phyloP scores from a whole-genome alignment of 2,329 filamentous ascomycete genomes.

The Alternaria consortialis region DNA sequence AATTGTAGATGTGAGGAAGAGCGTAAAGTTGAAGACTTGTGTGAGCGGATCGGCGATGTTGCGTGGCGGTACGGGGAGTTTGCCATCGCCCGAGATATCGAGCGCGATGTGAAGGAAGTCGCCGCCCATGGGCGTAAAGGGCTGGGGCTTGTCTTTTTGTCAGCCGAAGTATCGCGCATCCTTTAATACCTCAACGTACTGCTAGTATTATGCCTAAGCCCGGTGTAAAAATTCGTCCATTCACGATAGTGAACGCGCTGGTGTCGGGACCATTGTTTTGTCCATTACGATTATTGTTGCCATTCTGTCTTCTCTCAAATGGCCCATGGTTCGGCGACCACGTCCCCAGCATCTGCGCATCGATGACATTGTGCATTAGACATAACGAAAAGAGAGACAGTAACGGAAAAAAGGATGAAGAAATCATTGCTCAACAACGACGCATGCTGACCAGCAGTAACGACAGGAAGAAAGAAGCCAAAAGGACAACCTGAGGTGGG shows the following conservation, averaged over 20 bases:
- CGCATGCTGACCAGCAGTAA: conserved; percentile 36
- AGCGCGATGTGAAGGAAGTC: conserved; percentile 69
- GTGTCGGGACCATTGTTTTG: conserved; percentile 32
- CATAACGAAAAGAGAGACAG: conserved; percentile 27
- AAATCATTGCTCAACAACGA: conserved; percentile 44
- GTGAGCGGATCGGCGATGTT: conserved; percentile 61
- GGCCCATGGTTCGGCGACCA: conserved; percentile 20
- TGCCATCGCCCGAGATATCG: conserved; percentile 72
- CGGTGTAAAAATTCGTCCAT: conserved; percentile 74
- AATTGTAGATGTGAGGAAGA: conserved; percentile 72
- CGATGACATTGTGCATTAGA: conserved; percentile 27
- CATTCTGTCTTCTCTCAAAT: conserved; percentile 29
- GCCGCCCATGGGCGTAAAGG: conserved; percentile 50
- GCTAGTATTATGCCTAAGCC: conserved; percentile 73
- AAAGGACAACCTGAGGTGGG: background rate
- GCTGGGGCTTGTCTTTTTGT: conserved; percentile 41
- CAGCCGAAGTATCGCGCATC: conserved; percentile 7
- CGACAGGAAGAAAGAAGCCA: conserved; percentile 13
- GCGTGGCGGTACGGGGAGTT: conserved; percentile 67
- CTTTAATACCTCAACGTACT: conserved; percentile 26
- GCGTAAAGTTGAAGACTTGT: conserved; percentile 69
- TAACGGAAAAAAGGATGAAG: conserved; percentile 20
- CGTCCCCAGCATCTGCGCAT: conserved; percentile 42
- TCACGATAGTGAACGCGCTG: conserved; percentile 64
- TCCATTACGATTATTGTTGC: conserved; percentile 30